phyloP scores from a whole-genome alignment of 768 basidiomycete genomes.

The Serendipita sp. region DNA sequence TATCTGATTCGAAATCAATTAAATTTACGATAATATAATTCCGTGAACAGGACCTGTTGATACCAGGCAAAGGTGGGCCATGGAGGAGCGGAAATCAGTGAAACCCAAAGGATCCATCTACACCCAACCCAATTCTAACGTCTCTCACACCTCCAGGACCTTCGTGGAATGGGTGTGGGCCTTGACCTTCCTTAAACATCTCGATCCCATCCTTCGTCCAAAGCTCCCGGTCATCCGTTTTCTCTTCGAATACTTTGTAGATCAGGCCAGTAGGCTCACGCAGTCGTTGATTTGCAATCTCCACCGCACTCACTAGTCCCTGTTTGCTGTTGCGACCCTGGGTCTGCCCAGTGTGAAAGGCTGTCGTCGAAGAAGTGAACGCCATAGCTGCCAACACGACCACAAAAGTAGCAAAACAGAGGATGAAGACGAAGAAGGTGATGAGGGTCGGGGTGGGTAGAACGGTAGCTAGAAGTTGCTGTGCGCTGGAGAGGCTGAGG shows the following conservation, averaged over 20 bases:
- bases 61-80: no score
- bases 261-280: neutral
- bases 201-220: no score
- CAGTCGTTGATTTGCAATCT: neutral
- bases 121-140: neutral
- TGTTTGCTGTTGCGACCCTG: neutral
- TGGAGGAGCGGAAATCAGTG: no score
- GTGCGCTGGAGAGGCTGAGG: neutral
- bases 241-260: neutral
- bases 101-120: neutral
- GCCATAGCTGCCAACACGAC: neutral
- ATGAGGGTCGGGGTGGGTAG: neutral
- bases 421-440: neutral
- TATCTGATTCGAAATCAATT: no score
- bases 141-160: no score
- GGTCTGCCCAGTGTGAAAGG: neutral
- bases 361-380: neutral
- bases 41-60: no score
- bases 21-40: no score
- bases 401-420: neutral
- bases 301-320: neutral
- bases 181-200: no score
- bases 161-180: no score
- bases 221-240: neutral
- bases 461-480: neutral